Base-by-base conservation (phyloP, 2,329 filamentous ascomycete species). In the Trichoderma semiorbis region DNA sequence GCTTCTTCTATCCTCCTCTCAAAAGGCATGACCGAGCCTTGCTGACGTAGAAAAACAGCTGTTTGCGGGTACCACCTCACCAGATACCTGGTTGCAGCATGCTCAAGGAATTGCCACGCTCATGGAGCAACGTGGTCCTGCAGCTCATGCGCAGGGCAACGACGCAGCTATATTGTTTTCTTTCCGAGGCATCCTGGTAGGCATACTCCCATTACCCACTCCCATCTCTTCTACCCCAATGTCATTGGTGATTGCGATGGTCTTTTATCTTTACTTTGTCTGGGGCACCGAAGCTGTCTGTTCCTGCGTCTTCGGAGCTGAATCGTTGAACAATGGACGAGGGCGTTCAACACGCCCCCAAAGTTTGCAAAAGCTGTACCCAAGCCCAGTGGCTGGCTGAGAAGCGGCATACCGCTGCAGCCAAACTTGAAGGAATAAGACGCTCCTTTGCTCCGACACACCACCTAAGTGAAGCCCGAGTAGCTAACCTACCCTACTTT, bases 61-160 rank as follows among this genome's bases (percentile, higher is more conserved):
- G n/a, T 84, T 84, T 75, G 82, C 82, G 5, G 83, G 82, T n/a
- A 84, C 82, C 7, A 75, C 74, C 28, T 75, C 78, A 36, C 72
- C 81, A 5, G 75, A 78, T 39, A 81, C 79, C 47, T 84, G 82
- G 82, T 76, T 82, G 72, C 78, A 80, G 65, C 83, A 84, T 73
- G 81, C 82, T 12, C 77, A 76, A 36, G 82, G 82, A 26, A 80
- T 83, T 61, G 77, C 79, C 7, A 76, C 75, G n/a, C 74, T 84
- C 62, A 80, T 84, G 72, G 78, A 82, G 73, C 78, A 81, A 61
- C 81, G 83, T 24, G 82, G 82, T n/a, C 75, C 79, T 11, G 75
- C 74, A 7, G 79, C 79, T 28, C 81, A 83, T 69, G 72, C 75
- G 7, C 77, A 78, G 21, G 76, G 78, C 4, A 81, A 80, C 75